These are phyloP conservation scores for Phanerochaete carnosa DNA, from an alignment of 768 basidiomycete genomes.

Conservation along the genomic window DNA sequence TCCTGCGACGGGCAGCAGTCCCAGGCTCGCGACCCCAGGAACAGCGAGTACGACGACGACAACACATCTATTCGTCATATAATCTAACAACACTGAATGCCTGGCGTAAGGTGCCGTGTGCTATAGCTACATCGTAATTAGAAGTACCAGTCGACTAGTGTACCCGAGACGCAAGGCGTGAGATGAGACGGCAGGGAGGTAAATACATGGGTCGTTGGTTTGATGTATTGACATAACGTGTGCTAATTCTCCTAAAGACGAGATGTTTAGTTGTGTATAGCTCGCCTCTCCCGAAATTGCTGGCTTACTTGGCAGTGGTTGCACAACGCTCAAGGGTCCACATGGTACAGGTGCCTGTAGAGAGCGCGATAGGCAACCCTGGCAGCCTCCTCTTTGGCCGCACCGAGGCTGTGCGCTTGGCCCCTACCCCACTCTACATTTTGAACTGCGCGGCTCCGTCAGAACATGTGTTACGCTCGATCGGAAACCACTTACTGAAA, in stretches of 20 bases:
- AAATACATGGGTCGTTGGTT: background rate
- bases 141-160: background rate
- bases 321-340: background rate
- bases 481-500: constrained; percentile 22
- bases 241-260: background rate
- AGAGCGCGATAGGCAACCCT: constrained; percentile 11
- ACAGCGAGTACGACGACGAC: background rate
- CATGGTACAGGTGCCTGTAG: constrained; percentile 1
- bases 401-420: constrained; percentile 8
- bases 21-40: too few species aligned
- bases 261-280: background rate
- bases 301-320: background rate
- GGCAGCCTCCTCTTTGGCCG: constrained; percentile 28
- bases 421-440: constrained; percentile 23
- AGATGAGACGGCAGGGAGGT: background rate
- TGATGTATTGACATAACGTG: background rate
- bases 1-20: too few species aligned
- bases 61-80: background rate
- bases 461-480: background rate
- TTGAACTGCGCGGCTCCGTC: constrained; percentile 16
- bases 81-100: background rate
- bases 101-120: background rate
- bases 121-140: background rate
- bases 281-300: background rate
- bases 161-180: background rate